Evolutionary conservation across 1,139 yeast species (phyloP).

Genomic region (Saccharomyces hybrid): DNA sequence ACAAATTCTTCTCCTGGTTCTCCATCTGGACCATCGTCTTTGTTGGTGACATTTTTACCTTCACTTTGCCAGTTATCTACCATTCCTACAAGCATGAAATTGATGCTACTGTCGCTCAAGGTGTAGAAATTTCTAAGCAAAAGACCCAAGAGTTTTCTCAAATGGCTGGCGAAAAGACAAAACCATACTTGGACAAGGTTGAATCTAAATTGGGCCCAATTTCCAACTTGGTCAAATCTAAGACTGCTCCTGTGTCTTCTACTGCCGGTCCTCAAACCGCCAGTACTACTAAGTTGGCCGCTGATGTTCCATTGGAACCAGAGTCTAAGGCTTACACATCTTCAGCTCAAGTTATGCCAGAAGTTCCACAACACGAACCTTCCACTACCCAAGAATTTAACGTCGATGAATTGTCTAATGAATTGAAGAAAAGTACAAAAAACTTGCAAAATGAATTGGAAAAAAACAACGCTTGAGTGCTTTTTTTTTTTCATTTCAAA

Average conservation of each 20-base stretch:
- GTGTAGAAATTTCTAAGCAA: constrained; percentile 47
- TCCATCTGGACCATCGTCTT: constrained; percentile 63
- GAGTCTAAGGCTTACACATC: constrained; percentile 9
- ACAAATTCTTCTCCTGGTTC: constrained; percentile 68
- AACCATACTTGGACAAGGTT: constrained; percentile 36
- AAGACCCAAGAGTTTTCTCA: constrained; percentile 47
- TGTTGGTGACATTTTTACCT: constrained; percentile 50
- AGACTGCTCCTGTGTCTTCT: constrained; percentile 38
- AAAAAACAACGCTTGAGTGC: constrained; percentile 17
- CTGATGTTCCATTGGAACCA: constrained; percentile 21
- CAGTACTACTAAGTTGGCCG: constrained; percentile 30
- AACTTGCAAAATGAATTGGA: constrained; percentile 29
- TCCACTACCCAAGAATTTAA: constrained; percentile 18
- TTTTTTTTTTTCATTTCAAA: neutral
- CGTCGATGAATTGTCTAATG: constrained; percentile 17
- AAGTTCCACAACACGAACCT: constrained; percentile 18
- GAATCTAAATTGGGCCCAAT: constrained; percentile 60
- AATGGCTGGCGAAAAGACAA: constrained; percentile 48
- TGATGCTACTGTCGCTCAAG: constrained; percentile 60
- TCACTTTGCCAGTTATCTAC: constrained; percentile 73
- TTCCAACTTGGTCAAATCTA: constrained; percentile 48
- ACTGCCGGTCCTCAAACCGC: constrained; percentile 45
- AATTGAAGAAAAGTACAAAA: constrained; percentile 20
- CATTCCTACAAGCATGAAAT: constrained; percentile 68
- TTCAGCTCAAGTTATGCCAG: constrained; percentile 7